phyloP scores from a whole-genome alignment of 2,329 filamentous ascomycete species.

The Sporothrix schenckii region DNA sequence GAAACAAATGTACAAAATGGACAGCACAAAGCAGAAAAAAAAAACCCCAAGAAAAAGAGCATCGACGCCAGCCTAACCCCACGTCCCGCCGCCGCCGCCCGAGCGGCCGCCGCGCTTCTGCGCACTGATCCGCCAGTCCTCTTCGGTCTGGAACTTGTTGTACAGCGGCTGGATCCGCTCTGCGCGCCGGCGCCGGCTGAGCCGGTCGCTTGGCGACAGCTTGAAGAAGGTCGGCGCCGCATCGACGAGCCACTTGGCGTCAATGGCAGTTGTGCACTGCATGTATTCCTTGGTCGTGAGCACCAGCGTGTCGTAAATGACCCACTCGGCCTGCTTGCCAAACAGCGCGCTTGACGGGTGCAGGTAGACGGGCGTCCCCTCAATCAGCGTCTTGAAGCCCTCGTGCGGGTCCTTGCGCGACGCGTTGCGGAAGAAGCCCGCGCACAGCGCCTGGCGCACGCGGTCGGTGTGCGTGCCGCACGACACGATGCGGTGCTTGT shows the following conservation, averaged over 20 bases:
- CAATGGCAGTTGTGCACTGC: constrained; percentile 90
- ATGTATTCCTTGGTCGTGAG: constrained; percentile 98
- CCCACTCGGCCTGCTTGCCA: constrained; percentile 94
- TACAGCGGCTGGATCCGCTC: constrained; percentile 95
- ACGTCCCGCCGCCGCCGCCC: constrained; percentile 85
- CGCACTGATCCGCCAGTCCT: constrained; percentile 91
- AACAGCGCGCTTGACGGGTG: constrained; percentile 91
- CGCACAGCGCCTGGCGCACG: constrained; percentile 85
- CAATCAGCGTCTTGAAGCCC: constrained; percentile 95
- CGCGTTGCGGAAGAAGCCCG: constrained; percentile 93
- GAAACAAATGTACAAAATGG: not conserved
- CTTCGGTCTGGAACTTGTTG: constrained; percentile 87
- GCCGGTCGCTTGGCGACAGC: constrained; percentile 80
- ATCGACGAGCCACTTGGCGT: constrained; percentile 92
- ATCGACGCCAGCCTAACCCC: constrained; percentile 62
- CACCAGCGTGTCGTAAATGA: constrained; percentile 89
- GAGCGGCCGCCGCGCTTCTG: constrained; percentile 83
- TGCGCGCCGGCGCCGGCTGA: constrained; percentile 90
- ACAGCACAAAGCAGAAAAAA: not conserved
- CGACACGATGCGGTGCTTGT: constrained; percentile 77
- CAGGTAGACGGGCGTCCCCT: constrained; percentile 91
- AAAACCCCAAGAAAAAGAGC: not conserved
- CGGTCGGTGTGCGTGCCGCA: constrained; percentile 86
- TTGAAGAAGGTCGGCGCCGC: constrained; percentile 99
- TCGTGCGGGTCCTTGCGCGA: constrained; percentile 95